Evolutionary conservation across 768 basidiomycete genomes (phyloP).

Genomic region (Termitomyces sp.): DNA sequence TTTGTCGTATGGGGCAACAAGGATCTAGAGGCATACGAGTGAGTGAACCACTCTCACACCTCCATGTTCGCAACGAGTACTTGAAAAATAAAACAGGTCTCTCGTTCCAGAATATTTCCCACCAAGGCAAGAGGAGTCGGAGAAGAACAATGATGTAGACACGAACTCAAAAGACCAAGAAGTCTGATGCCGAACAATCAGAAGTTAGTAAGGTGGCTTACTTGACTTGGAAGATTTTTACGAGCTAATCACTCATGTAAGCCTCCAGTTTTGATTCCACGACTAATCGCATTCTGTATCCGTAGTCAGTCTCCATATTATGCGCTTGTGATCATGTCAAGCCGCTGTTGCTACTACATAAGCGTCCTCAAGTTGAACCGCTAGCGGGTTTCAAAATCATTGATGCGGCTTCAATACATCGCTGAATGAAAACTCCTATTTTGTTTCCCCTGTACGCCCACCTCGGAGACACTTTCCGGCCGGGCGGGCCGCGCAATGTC

Average conservation of each 20-base stretch:
- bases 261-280: neutral
- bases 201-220: neutral
- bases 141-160: neutral
- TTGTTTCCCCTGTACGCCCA: conserved; percentile 1
- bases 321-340: conserved; percentile 6
- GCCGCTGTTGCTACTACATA: neutral
- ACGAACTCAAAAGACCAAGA: neutral
- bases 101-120: conserved; percentile 70
- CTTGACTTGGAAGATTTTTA: neutral
- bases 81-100: conserved; percentile 20
- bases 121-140: conserved; percentile 13
- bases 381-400: neutral
- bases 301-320: neutral
- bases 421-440: neutral
- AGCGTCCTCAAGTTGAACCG: no score
- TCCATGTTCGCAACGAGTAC: neutral
- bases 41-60: conserved; percentile 21
- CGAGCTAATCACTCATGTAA: neutral
- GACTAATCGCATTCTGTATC: conserved; percentile 3
- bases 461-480: neutral
- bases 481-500: conserved; percentile 15
- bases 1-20: conserved; percentile 71
- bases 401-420: conserved; percentile 2
- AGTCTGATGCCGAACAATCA: neutral
- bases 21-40: conserved; percentile 68